Evolutionary conservation across 2,329 filamentous ascomycete genomes (phyloP), one percentile per base, ranked within the genome.

Genomic region (Emydomyces testavorans): DNA sequence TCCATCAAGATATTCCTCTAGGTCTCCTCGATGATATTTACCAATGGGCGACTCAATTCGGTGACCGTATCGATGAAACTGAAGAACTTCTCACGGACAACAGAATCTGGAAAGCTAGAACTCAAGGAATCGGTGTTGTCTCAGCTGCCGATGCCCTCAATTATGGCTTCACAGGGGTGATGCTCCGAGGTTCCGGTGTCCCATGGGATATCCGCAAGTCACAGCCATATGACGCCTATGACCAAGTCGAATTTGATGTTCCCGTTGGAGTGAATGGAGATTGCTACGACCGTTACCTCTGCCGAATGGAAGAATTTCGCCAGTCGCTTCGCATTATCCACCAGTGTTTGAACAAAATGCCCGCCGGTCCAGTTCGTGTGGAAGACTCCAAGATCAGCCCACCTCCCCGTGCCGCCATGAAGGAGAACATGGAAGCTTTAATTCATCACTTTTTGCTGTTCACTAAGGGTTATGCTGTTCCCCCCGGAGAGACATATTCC

Each of bases 351-450:
- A 96, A 98, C 77, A 87, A 98, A 75, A 98, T 98, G 86, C 90
- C 93, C 41, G 77, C 85, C 41, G 92, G 92, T 23, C 92, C 92
- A 45, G 79, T 96, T 64, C 85, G 90, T 58, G 87, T 95, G 35
- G 92, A 98, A 71, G 92, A 98, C 71, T 98, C 96, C 80, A 98
- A 98, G 79, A 79, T 98, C 62, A 84, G 86, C 2, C 92, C 92
- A 18, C 92, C 92, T 53, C 93, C 92, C n/a, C 82, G 92, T 62
- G 77, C 86, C 37, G 92, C 92, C 62, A 98, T 98, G 92, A 98
- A 98, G 79, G 92, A 98, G 79, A 98, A 98, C 75, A 98, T 98
- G 93, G 92, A 98, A 73, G 89, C 92, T 32, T 79, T 98, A 36
- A 98, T 98, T 65, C 92, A 98, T 73, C 92, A 98, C 75, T 98